These are phyloP conservation scores for Cyberlindnera petersonii DNA, from an alignment of 805 yeast genomes.

Conservation along the genomic window DNA sequence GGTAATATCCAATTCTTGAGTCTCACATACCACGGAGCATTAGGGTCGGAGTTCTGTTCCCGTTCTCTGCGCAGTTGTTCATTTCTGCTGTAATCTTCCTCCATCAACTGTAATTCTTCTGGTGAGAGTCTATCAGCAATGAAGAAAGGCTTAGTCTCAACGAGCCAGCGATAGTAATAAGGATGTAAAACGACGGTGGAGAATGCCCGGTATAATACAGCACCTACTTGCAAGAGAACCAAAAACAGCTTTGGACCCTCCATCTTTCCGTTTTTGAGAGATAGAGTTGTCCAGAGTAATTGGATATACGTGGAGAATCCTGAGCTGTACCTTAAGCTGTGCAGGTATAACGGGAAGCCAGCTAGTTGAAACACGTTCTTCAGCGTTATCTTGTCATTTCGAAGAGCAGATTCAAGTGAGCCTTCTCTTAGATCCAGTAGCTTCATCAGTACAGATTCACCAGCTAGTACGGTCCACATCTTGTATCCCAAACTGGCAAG, in stretches of 20 bases:
- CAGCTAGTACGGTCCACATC: slow-evolving; percentile 28
- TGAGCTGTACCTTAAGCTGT: slow-evolving; percentile 21
- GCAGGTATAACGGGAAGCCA: slow-evolving; percentile 30
- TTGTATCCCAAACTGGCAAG: slow-evolving; percentile 30
- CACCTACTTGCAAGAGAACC: slow-evolving; percentile 12
- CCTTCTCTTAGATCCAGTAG: slow-evolving; percentile 26
- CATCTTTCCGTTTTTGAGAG: neutral
- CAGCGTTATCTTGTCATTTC: slow-evolving; percentile 9
- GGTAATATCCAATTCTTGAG: slow-evolving; percentile 7
- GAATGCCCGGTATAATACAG: slow-evolving; percentile 16
- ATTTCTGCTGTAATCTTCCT: neutral
- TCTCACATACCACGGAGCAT: slow-evolving; percentile 6
- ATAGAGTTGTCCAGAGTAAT: slow-evolving; percentile 1
- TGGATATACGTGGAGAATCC: slow-evolving; percentile 22
- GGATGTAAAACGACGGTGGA: slow-evolving; percentile 30
- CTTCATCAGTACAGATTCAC: slow-evolving; percentile 30
- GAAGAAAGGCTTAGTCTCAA: slow-evolving; percentile 32
- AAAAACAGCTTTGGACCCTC: slow-evolving; percentile 13
- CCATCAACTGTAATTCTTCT: slow-evolving; percentile 3
- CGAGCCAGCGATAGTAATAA: slow-evolving; percentile 33
- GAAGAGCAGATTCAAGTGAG: slow-evolving; percentile 16
- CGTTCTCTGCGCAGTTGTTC: neutral
- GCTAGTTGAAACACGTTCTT: slow-evolving; percentile 22
- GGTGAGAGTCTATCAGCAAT: slow-evolving; percentile 27
- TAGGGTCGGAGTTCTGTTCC: neutral